Percentiles rank a stretch among this genome's conserved stretches.
phyloP scores from a whole-genome alignment of 805 yeast species.

The Candida endomychidarum region DNA sequence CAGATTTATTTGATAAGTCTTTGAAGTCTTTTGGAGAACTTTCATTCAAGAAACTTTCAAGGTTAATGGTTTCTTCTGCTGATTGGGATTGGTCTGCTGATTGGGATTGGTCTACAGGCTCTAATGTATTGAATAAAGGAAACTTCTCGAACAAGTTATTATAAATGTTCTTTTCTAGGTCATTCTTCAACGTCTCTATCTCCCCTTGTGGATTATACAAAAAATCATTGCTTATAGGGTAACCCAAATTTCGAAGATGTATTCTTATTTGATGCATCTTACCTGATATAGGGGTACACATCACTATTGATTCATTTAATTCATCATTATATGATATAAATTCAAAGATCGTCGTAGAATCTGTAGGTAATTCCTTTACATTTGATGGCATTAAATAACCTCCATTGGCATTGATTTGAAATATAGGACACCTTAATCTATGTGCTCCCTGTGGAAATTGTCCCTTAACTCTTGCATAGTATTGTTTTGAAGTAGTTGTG shows the following conservation, averaged over 20 bases:
- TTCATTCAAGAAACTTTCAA: constrained; percentile 4
- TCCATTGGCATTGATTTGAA: constrained; percentile 34
- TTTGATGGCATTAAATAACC: constrained; percentile 33
- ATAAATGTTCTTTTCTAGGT: constrained; percentile 26
- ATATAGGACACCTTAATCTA: constrained; percentile 40
- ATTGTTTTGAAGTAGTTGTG: constrained; percentile 36
- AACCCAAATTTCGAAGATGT: constrained; percentile 60
- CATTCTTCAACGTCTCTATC: constrained; percentile 20
- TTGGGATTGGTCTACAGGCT: neutral
- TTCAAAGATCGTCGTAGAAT: constrained; percentile 35
- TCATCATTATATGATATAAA: constrained; percentile 27
- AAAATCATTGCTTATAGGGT: constrained; percentile 83
- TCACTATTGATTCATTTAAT: constrained; percentile 42
- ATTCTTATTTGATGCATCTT: constrained; percentile 59
- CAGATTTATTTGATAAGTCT: constrained; percentile 22
- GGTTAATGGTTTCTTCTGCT: neutral
- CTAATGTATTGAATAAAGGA: constrained; percentile 2
- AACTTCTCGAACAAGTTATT: constrained; percentile 16
- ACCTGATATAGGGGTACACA: constrained; percentile 53
- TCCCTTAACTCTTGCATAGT: constrained; percentile 46
- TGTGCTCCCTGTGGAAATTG: constrained; percentile 34
- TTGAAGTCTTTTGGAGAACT: constrained; percentile 17
- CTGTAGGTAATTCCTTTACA: constrained; percentile 22
- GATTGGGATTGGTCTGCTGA: no score
- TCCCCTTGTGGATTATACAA: constrained; percentile 25